Conservation (phyloP, 768 basidiomycete species). For the Tephrocybe sp. region DNA sequence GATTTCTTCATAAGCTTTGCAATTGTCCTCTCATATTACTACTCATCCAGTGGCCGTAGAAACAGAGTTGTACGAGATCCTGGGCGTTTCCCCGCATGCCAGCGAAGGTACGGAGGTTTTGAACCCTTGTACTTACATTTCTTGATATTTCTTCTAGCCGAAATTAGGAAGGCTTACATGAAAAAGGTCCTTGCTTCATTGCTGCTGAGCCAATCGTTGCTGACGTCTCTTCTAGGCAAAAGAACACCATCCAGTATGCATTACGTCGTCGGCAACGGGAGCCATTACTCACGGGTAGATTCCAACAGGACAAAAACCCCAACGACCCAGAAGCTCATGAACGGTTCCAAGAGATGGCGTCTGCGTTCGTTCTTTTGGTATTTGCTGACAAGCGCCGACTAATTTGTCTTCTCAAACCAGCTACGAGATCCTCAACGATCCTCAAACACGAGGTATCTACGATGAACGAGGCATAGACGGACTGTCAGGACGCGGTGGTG, state of each 20-base stretch:
- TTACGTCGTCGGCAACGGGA: background rate
- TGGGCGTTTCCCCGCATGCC: slow-evolving; percentile 72
- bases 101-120: slow-evolving; percentile 54
- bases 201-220: slow-evolving; percentile 14
- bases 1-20: background rate
- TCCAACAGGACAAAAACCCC: slow-evolving; percentile 83
- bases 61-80: slow-evolving; percentile 83
- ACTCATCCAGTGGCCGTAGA: slow-evolving; percentile 61
- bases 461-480: slow-evolving; percentile 76
- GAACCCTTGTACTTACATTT: slow-evolving; percentile 11
- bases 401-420: slow-evolving; percentile 34
- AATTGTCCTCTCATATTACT: background rate
- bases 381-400: slow-evolving; percentile 2
- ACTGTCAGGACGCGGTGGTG: slow-evolving; percentile 45
- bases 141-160: slow-evolving; percentile 44
- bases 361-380: slow-evolving; percentile 61
- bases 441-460: slow-evolving; percentile 67
- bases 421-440: slow-evolving; percentile 81
- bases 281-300: slow-evolving; percentile 1
- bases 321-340: slow-evolving; percentile 82
- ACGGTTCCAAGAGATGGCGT: slow-evolving; percentile 87
- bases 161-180: slow-evolving; percentile 94
- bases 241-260: slow-evolving; percentile 78
- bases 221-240: slow-evolving; percentile 58
- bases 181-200: slow-evolving; percentile 64